These are phyloP conservation scores for Epichloe coenophiala DNA, from an alignment of 2,329 filamentous ascomycete genomes.

Conservation along the genomic window DNA sequence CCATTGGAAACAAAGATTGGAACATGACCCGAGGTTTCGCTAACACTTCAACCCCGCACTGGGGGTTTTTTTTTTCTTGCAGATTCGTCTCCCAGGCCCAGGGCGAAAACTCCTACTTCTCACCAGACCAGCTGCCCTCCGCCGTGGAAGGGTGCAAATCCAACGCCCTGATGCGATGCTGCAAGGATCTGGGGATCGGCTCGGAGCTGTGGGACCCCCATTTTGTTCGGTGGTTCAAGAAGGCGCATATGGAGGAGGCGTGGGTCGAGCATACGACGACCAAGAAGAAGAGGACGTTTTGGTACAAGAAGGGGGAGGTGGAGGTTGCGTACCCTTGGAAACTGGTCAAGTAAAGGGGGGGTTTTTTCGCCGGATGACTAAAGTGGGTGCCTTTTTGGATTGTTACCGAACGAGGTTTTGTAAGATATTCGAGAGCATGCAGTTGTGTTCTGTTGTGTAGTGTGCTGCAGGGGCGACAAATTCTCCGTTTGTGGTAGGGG, in stretches of 20 bases:
- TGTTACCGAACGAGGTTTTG: background rate
- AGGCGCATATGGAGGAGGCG: conserved; percentile 58
- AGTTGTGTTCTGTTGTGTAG: background rate
- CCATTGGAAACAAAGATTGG: too few relatives aligned
- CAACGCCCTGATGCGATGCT: conserved; percentile 94
- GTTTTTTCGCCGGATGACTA: too few relatives aligned
- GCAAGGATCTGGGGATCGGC: conserved; percentile 91
- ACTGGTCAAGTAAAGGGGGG: conserved; percentile 10
- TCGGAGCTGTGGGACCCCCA: conserved; percentile 89
- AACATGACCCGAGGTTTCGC: too few relatives aligned
- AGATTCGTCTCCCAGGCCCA: conserved; percentile 87
- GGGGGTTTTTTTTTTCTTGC: background rate
- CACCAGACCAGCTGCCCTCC: conserved; percentile 77
- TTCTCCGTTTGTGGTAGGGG: background rate
- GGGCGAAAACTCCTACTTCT: conserved; percentile 91
- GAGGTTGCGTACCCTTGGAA: conserved; percentile 51
- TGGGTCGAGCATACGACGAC: conserved; percentile 81
- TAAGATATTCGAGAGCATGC: background rate
- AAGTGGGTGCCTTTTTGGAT: background rate
- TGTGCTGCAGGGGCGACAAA: background rate
- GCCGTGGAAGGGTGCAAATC: conserved; percentile 96
- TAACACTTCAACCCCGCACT: background rate
- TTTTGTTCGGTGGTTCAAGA: conserved; percentile 75
- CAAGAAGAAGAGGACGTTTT: conserved; percentile 85
- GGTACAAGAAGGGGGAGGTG: conserved; percentile 66